Evolutionary conservation across 164 flowering plant genomes (phyloP).

Genomic region (Umbilicus rupestris): DNA sequence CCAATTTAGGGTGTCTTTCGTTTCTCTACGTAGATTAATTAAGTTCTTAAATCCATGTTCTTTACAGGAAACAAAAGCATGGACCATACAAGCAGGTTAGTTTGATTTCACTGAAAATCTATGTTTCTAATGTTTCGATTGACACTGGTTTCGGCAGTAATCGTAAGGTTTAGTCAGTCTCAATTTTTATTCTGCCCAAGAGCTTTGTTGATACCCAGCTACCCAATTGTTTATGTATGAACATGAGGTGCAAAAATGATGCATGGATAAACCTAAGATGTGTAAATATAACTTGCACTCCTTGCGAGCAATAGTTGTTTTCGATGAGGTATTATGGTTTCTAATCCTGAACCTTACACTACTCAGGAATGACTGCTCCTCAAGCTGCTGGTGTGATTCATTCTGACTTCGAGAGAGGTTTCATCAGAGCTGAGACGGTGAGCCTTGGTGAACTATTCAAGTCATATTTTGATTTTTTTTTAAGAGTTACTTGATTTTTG

Average conservation of each 20-base stretch:
- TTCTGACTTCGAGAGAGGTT: slow-evolving; percentile 96
- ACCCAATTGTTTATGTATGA: background rate
- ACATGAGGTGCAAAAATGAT: background rate
- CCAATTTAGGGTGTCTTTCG: background rate
- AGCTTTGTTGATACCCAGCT: background rate
- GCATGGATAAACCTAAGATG: background rate
- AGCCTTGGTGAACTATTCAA: slow-evolving; percentile 13
- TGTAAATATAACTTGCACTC: background rate
- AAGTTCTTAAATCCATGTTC: background rate
- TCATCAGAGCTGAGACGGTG: slow-evolving; percentile 97
- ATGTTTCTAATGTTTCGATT: background rate
- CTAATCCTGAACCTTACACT: background rate
- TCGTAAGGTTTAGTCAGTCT: background rate
- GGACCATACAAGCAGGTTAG: slow-evolving; percentile 95
- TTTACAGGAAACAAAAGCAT: slow-evolving; percentile 90
- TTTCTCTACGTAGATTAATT: background rate
- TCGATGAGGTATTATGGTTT: background rate
- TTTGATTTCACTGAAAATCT: background rate
- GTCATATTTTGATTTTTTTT: background rate
- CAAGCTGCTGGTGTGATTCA: slow-evolving; percentile 99
- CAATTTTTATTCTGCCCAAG: background rate
- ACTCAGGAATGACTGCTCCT: slow-evolving; percentile 93
- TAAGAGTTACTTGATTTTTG: background rate
- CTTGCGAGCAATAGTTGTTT: background rate
- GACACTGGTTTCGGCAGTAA: background rate